These are phyloP conservation scores for Fusarium siculi DNA, from an alignment of 2,329 filamentous ascomycete genomes.

Conservation along the genomic window DNA sequence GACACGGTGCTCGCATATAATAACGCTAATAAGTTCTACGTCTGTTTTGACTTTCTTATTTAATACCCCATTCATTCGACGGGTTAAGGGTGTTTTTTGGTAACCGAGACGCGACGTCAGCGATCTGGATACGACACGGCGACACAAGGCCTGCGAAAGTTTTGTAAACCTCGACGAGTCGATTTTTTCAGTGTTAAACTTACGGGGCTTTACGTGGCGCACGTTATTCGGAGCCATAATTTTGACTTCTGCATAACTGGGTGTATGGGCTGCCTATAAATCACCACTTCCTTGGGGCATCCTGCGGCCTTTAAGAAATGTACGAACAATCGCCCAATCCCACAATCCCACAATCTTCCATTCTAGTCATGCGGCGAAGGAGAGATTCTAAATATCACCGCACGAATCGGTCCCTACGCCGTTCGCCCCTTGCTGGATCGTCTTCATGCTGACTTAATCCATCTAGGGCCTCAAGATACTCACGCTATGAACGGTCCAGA, in stretches of 20 bases:
- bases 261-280: slow-evolving; percentile 37
- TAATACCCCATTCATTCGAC: slow-evolving; percentile 9
- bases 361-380: background rate
- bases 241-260: slow-evolving; percentile 7
- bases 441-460: slow-evolving; percentile 32
- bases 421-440: background rate
- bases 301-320: slow-evolving; percentile 36
- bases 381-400: background rate
- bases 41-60: slow-evolving; percentile 7
- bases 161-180: background rate
- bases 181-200: background rate
- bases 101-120: slow-evolving; percentile 25
- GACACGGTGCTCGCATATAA: background rate
- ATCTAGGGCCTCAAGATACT: slow-evolving; percentile 69
- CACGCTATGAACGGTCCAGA: slow-evolving; percentile 68
- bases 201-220: background rate
- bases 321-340: slow-evolving; percentile 20
- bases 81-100: background rate
- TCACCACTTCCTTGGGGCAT: slow-evolving; percentile 28
- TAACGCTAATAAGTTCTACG: slow-evolving; percentile 10
- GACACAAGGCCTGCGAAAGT: slow-evolving; percentile 17
- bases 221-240: background rate
- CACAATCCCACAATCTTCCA: background rate
- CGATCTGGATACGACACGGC: slow-evolving; percentile 4
- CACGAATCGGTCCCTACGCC: background rate